These are phyloP conservation scores for Penicillium antarcticum DNA, from an alignment of 495 filamentous ascomycete species.

Conservation along the genomic window DNA sequence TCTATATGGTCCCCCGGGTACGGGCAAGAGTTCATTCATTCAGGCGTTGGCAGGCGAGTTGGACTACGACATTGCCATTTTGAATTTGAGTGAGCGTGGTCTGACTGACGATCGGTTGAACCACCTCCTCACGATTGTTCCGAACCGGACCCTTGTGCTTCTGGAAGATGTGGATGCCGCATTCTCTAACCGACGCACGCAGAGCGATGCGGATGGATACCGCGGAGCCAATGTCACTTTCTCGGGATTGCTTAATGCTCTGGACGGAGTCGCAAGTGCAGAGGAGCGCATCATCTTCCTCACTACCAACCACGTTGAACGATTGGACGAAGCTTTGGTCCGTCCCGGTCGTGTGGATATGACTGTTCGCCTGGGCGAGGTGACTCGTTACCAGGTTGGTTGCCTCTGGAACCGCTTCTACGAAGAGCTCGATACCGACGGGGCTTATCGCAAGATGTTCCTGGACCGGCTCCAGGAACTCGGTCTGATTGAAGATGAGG, in stretches of 20 bases:
- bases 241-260: conserved; percentile 86
- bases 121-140: conserved; percentile 82
- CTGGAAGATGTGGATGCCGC: conserved; percentile 96
- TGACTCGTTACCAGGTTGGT: conserved; percentile 76
- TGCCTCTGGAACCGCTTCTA: conserved; percentile 96
- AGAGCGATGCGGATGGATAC: conserved; percentile 81
- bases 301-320: conserved; percentile 91
- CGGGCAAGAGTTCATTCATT: conserved; percentile 94
- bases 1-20: conserved; percentile 89
- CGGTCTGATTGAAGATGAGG: conserved; percentile 49
- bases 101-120: conserved; percentile 91
- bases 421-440: conserved; percentile 68
- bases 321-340: conserved; percentile 84
- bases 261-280: conserved; percentile 92
- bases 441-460: conserved; percentile 45
- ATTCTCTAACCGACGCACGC: conserved; percentile 70
- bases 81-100: conserved; percentile 90
- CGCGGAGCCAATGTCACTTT: conserved; percentile 89
- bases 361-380: conserved; percentile 84
- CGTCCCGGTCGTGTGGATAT: conserved; percentile 92
- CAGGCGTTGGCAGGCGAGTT: conserved; percentile 89
- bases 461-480: conserved; percentile 48
- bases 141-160: conserved; percentile 78
- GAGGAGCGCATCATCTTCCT: conserved; percentile 92
- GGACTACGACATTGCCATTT: conserved; percentile 89